Evolutionary conservation across 148 eudicot species (phyloP).

Genomic region (Rhododendron ferrugineum): DNA sequence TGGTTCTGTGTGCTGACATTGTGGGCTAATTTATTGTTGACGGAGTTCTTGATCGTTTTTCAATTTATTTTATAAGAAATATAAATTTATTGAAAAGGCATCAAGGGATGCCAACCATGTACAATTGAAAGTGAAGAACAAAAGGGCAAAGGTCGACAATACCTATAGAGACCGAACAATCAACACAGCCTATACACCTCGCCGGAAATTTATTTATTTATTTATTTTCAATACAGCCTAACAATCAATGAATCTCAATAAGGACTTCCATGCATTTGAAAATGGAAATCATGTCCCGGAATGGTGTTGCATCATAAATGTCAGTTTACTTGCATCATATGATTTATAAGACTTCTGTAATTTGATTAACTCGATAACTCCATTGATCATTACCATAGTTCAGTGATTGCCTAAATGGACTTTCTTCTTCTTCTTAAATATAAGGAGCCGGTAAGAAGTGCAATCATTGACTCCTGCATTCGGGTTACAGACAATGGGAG

Average conservation of each 20-base stretch:
- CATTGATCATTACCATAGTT: not conserved
- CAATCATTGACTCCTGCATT: constrained; percentile 67
- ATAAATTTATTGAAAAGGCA: not conserved
- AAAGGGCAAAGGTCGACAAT: not conserved
- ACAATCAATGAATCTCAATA: constrained; percentile 2
- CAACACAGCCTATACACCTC: not conserved
- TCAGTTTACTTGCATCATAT: not conserved
- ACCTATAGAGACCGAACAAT: not conserved
- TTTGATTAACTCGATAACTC: not conserved
- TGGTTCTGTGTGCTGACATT: not conserved
- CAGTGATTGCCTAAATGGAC: not conserved
- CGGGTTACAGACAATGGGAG: constrained; percentile 69
- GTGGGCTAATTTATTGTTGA: not conserved
- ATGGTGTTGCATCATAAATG: not conserved
- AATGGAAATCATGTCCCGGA: not conserved
- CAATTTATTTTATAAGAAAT: not conserved
- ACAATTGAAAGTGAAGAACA: not conserved
- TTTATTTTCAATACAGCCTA: no score
- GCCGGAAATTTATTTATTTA: not conserved
- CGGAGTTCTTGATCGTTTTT: not conserved
- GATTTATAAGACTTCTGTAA: not conserved
- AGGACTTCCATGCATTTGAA: not conserved
- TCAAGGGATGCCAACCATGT: not conserved
- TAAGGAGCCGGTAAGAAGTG: constrained; percentile 64
- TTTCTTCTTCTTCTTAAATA: constrained; percentile 2